Evolutionary conservation across 257 asterid genomes (phyloP).

Genomic region (Haberlea rhodopensis): DNA sequence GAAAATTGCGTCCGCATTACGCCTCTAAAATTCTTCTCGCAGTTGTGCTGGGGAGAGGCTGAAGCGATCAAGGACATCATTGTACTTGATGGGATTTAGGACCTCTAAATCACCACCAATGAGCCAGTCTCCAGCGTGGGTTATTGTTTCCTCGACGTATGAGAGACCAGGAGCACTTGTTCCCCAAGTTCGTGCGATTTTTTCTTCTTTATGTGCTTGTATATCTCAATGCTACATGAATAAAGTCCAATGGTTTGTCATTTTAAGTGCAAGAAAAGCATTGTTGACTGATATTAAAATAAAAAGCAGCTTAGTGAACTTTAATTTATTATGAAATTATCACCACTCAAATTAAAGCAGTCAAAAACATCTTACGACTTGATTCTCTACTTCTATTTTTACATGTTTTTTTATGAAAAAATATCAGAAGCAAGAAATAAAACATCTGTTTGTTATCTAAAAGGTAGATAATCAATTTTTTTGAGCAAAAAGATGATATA

Average conservation of each 20-base stretch:
- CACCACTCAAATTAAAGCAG: too few relatives aligned
- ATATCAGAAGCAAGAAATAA: too few relatives aligned
- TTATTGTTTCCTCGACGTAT: constrained; percentile 75
- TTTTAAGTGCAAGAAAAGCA: background rate
- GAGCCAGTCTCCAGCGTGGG: constrained; percentile 78
- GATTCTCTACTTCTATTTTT: too few relatives aligned
- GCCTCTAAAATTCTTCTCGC: constrained; percentile 62
- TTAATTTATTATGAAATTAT: too few relatives aligned
- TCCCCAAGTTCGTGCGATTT: constrained; percentile 92
- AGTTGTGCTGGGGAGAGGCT: constrained; percentile 77
- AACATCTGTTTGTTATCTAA: too few relatives aligned
- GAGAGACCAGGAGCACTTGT: constrained; percentile 78
- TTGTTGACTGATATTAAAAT: too few relatives aligned
- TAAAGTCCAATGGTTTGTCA: background rate
- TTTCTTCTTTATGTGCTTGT: constrained; percentile 83
- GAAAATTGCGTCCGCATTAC: constrained; percentile 80
- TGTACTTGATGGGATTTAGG: constrained; percentile 62
- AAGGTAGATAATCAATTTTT: too few relatives aligned
- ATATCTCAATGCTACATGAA: constrained; percentile 57
- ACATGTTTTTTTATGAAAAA: too few relatives aligned
- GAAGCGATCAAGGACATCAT: constrained; percentile 80
- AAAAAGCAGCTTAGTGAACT: too few relatives aligned
- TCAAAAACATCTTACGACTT: too few relatives aligned
- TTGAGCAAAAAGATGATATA: too few relatives aligned
- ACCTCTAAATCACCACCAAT: constrained; percentile 88